Conservation (phyloP, 2,329 filamentous ascomycete genomes). For the Alternaria triticina region DNA sequence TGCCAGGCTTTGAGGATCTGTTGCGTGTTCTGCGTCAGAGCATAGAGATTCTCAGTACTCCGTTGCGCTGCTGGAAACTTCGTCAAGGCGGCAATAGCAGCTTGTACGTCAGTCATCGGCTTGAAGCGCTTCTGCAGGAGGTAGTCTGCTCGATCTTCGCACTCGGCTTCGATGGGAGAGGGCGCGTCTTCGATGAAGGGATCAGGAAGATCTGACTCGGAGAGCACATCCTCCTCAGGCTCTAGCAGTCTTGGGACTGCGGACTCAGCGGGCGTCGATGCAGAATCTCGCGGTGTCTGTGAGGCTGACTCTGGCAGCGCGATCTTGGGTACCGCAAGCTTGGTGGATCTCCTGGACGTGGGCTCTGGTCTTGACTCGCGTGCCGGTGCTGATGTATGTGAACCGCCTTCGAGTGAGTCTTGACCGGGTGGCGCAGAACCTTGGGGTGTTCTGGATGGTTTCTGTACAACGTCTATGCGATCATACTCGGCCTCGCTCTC, state of each 20-base stretch:
- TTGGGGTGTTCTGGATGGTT: conserved; percentile 16
- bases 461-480: conserved; percentile 17
- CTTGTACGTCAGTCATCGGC: conserved; percentile 52
- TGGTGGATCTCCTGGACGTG: conserved; percentile 11
- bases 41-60: conserved; percentile 61
- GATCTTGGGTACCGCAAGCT: conserved; percentile 27
- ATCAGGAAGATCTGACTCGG: conserved; percentile 46
- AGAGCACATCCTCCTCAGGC: conserved; percentile 44
- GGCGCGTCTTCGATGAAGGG: conserved; percentile 41
- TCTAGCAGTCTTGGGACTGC: conserved; percentile 31
- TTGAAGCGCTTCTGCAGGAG: conserved; percentile 50
- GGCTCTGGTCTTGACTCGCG: conserved; percentile 15
- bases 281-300: conserved; percentile 35
- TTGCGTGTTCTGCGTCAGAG: conserved; percentile 61
- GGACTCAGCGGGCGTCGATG: conserved; percentile 32
- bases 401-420: conserved; percentile 14
- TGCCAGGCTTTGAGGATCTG: conserved; percentile 62
- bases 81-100: conserved; percentile 52
- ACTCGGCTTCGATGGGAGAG: conserved; percentile 40
- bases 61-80: conserved; percentile 52
- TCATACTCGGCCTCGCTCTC: conserved; percentile 23
- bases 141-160: conserved; percentile 50
- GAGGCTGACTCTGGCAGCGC: conserved; percentile 26
- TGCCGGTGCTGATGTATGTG: conserved; percentile 8
- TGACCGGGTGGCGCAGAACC: conserved; percentile 29